Percentiles rank a stretch among this genome's conserved stretches.
Evolutionary conservation across 2,329 filamentous ascomycete species (phyloP).

Genomic region (Phymatotrichopsis omnivora): DNA sequence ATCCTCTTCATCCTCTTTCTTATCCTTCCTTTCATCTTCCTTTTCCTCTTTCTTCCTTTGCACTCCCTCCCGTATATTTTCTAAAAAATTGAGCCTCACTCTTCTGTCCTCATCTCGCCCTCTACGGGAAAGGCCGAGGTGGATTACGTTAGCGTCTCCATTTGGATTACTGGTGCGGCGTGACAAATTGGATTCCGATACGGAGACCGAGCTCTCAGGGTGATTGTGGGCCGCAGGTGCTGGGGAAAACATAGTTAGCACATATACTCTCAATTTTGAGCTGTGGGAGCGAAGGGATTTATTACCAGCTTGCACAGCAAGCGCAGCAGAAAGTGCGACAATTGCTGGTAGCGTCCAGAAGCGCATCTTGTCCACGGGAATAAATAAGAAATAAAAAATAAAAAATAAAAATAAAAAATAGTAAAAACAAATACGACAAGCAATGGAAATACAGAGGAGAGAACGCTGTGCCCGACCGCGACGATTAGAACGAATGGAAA

Average conservation of each 20-base stretch:
- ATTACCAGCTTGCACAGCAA: constrained; percentile 24
- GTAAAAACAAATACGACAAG: background rate
- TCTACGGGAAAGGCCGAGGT: background rate
- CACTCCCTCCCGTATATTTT: too few relatives aligned
- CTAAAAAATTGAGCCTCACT: background rate
- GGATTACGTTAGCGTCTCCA: background rate
- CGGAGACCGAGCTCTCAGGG: background rate
- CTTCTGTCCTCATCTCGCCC: background rate
- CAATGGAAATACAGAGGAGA: background rate
- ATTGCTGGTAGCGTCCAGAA: constrained; percentile 9
- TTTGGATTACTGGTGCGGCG: background rate
- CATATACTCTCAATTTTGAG: background rate
- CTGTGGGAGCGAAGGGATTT: background rate
- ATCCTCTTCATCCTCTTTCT: background rate
- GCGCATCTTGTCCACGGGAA: constrained; percentile 14
- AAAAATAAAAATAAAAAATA: constrained; percentile 6
- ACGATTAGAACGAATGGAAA: constrained; percentile 3
- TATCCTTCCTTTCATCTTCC: background rate
- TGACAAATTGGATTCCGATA: background rate
- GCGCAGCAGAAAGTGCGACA: constrained; percentile 11
- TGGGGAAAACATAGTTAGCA: background rate
- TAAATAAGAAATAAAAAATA: constrained; percentile 1
- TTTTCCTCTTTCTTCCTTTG: constrained; percentile 5
- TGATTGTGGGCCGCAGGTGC: background rate
- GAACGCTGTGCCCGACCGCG: constrained; percentile 13